Conservation (phyloP, 345 rosid species). For the Camelina sativa region DNA sequence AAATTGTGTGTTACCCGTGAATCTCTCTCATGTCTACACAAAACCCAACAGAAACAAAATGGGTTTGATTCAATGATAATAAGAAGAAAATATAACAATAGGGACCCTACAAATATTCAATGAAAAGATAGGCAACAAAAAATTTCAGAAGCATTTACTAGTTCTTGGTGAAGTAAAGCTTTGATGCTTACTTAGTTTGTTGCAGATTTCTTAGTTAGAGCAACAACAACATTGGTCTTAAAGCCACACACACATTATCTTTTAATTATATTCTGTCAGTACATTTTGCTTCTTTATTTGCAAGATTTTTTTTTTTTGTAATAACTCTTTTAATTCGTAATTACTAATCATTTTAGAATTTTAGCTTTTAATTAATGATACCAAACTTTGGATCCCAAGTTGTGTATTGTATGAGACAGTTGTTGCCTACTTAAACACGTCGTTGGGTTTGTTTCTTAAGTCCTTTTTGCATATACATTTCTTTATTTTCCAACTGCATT, state of each 20-base stretch:
- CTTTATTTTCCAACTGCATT: conserved; percentile 4
- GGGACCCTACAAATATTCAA: conserved; percentile 42
- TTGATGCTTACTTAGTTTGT: conserved; percentile 34
- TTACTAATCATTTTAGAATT: conserved; percentile 27
- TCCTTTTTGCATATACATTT: conserved; percentile 5
- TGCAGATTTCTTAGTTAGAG: conserved; percentile 18
- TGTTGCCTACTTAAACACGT: conserved; percentile 43
- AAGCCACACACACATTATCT: conserved; percentile 25
- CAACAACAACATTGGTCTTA: conserved; percentile 19
- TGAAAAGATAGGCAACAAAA: conserved; percentile 31
- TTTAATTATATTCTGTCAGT: conserved; percentile 21
- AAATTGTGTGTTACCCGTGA: conserved; percentile 35
- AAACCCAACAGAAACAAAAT: conserved; percentile 19
- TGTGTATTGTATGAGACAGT: conserved; percentile 39
- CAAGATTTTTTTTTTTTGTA: background rate
- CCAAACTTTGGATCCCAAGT: conserved; percentile 39
- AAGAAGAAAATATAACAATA: background rate
- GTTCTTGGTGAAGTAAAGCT: conserved; percentile 36
- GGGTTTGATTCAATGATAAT: conserved; percentile 16
- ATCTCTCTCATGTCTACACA: conserved; percentile 26
- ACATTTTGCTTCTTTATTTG: conserved; percentile 26
- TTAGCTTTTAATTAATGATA: conserved; percentile 35
- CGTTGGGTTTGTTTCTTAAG: conserved; percentile 36
- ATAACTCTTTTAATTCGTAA: conserved; percentile 3
- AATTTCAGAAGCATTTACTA: conserved; percentile 25